Evolutionary conservation across 306 rosid genomes (phyloP).

Genomic region (Sechiopsis laciniata): DNA sequence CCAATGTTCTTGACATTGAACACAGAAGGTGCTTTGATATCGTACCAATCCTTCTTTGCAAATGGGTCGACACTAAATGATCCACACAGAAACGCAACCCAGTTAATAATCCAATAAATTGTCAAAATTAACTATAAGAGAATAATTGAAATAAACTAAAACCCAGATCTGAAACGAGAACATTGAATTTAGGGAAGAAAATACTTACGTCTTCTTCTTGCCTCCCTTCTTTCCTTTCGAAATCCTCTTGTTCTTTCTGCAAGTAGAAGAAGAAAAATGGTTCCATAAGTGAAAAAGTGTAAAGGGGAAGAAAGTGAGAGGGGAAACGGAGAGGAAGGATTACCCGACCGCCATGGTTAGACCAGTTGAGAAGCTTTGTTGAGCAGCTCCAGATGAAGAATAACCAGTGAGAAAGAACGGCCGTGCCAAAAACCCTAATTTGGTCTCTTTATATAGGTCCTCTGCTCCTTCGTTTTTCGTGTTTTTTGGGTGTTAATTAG

Average conservation of each 20-base stretch:
- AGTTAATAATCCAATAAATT: neutral
- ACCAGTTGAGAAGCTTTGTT: conserved; percentile 5
- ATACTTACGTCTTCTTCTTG: conserved; percentile 87
- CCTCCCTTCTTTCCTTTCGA: conserved; percentile 98
- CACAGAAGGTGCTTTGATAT: conserved; percentile 81
- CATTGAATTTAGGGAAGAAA: neutral
- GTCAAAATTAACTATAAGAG: neutral
- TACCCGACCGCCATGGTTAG: conserved; percentile 23
- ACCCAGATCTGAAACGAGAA: neutral
- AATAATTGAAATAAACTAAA: neutral
- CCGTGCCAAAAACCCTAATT: conserved; percentile 19
- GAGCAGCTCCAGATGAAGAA: conserved; percentile 8
- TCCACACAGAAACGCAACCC: neutral
- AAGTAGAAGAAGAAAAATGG: neutral
- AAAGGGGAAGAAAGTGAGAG: neutral
- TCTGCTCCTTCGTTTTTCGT: neutral
- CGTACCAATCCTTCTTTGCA: conserved; percentile 96
- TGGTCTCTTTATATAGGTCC: neutral
- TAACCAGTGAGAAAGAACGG: conserved; percentile 10
- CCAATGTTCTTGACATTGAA: conserved; percentile 67
- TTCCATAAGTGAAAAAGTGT: neutral
- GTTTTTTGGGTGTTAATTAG: neutral
- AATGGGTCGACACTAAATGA: conserved; percentile 73
- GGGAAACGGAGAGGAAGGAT: neutral
- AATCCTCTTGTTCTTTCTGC: conserved; percentile 84